phyloP scores from a whole-genome alignment of 495 filamentous ascomycete species.

The Aspergillus nidulans region DNA sequence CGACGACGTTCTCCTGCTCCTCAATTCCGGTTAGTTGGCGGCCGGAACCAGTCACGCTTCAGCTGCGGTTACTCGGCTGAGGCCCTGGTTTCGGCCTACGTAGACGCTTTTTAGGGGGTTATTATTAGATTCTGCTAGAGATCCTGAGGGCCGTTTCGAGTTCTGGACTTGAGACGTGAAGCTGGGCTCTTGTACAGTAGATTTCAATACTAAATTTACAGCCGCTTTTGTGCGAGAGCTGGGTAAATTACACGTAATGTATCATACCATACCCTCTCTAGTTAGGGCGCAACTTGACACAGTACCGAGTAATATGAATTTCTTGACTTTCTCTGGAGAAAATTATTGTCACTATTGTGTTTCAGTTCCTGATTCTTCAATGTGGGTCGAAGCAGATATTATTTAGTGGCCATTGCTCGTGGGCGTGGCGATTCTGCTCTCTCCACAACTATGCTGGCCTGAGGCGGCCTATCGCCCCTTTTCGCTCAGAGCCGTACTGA shows the following conservation, averaged over 20 bases:
- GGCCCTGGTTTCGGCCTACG: slow-evolving; percentile 3
- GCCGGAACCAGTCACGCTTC: slow-evolving; percentile 4
- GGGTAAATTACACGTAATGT: not conserved
- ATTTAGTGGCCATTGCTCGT: slow-evolving; percentile 14
- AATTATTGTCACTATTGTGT: too few relatives aligned
- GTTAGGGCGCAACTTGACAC: too few relatives aligned
- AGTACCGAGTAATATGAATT: too few relatives aligned
- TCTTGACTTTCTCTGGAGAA: not conserved
- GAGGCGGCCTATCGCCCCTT: slow-evolving; percentile 14
- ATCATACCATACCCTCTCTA: too few relatives aligned
- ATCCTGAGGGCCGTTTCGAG: slow-evolving; percentile 22
- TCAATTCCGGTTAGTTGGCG: not conserved
- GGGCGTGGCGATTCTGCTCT: slow-evolving; percentile 21
- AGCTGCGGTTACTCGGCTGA: not conserved
- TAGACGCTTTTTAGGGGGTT: not conserved
- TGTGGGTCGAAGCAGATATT: slow-evolving; percentile 1
- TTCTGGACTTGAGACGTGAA: slow-evolving; percentile 7
- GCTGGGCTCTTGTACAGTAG: not conserved
- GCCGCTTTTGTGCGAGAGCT: not conserved
- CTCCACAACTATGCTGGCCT: slow-evolving; percentile 11
- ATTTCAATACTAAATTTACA: not conserved
- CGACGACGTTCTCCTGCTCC: not conserved
- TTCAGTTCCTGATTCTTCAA: slow-evolving; percentile 2
- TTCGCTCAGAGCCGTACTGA: slow-evolving; percentile 7
- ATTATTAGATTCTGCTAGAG: slow-evolving; percentile 11